These are phyloP conservation scores for Talaromyces sp. DNA, from an alignment of 2,329 filamentous ascomycete genomes.

Conservation along the genomic window DNA sequence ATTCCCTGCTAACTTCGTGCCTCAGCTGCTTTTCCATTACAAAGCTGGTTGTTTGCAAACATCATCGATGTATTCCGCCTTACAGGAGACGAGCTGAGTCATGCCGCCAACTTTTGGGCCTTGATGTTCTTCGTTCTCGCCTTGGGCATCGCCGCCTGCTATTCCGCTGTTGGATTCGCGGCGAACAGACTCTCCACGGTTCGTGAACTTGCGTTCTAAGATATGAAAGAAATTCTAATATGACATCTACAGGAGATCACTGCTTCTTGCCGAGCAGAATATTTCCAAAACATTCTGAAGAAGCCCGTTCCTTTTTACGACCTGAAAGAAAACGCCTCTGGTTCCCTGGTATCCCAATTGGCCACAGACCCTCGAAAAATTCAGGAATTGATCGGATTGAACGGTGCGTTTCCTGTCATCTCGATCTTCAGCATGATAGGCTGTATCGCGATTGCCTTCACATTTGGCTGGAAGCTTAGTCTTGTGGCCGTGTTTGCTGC, in stretches of 20 bases:
- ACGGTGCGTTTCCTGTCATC: conserved; percentile 57
- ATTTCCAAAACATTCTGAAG: conserved; percentile 49
- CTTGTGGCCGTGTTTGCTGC: conserved; percentile 66
- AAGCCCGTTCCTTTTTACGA: conserved; percentile 51
- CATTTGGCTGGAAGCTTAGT: conserved; percentile 76
- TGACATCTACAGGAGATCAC: conserved; percentile 1
- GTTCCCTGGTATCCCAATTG: conserved; percentile 51
- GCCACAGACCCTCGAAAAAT: conserved; percentile 54
- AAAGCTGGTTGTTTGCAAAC: conserved; percentile 7
- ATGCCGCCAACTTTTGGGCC: background rate
- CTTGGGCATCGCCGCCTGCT: background rate
- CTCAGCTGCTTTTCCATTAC: conserved; percentile 5
- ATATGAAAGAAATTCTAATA: background rate
- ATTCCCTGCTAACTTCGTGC: background rate
- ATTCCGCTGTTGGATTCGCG: conserved; percentile 2
- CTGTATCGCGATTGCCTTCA: conserved; percentile 67
- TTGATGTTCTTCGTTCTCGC: background rate
- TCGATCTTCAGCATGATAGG: conserved; percentile 68
- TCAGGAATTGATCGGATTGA: conserved; percentile 54
- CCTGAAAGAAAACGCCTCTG: conserved; percentile 50
- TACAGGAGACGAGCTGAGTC: background rate
- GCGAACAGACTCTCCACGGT: conserved; percentile 3
- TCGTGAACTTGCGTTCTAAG: background rate
- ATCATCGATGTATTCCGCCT: conserved; percentile 4
- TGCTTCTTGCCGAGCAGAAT: conserved; percentile 28